Evolutionary conservation across 1,284 basidiomycete genomes (phyloP), one percentile per base, ranked within the genome.

Genomic region (Malassezia psittaci): DNA sequence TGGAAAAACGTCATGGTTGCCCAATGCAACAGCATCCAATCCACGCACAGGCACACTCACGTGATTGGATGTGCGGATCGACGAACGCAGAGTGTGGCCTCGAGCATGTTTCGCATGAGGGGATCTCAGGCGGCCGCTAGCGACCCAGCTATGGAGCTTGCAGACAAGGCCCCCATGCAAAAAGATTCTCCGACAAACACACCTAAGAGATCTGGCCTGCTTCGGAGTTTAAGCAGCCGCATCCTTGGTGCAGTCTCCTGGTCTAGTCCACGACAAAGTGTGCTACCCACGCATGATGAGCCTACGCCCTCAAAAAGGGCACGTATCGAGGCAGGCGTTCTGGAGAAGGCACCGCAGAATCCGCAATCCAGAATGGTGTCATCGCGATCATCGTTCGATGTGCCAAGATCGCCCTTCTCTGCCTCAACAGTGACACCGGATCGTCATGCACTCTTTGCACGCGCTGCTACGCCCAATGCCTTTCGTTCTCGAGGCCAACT

Each of bases 1-100:
- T 33, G 15, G 16, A 57, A 42, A 46, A 51, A 52, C 24, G 45
- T 48, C 52, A 54, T 53, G 7, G 35, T 39, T n/a, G n/a, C 16
- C 24, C 21, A 11, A 18, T 18, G 24, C 15, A n/a, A 19, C 13
- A 13, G 39, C 24, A 18, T 1, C 13, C 19, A 18, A 8, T 7
- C 13, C 32, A 41, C 33, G 16, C 39, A 11, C 36, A 42, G 15
- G n/a, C 35, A 15, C 16, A 32, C 50, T 44, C 50, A 43, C 45
- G 50, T 44, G 32, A 24, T 36, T 21, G n/a, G 15, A 16, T n/a
- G 5, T 4, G 29, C 43, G 24, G 21, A 18, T 19, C 16, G 21
- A 24, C 33, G 32, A 35, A 42, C 48, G 5, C 21, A 24, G 24
- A 34, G n/a, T 41, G 48, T 40, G 36, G 48, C 38, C 18, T 33